Base-by-base conservation (phyloP, 2,329 filamentous ascomycete species). In the Metarhizium album region DNA sequence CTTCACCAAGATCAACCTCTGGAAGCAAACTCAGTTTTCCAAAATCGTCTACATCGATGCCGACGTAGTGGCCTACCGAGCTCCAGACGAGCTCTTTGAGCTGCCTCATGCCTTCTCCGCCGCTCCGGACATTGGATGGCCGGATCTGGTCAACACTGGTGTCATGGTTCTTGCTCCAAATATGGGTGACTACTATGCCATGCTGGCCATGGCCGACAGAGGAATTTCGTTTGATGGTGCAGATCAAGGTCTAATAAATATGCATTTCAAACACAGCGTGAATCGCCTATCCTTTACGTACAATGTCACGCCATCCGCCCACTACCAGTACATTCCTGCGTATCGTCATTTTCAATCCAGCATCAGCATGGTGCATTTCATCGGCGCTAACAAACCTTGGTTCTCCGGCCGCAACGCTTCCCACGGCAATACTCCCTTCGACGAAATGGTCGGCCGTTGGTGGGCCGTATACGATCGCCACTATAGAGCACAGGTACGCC, bases 101-200 rank as follows among this genome's bases (percentile, higher is more conserved):
- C 65, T 83, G 23, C 62, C 71, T 4, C 70, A 80, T 46, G 63
- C 74, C 49, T 84, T 84, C 63, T 78, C 80, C 40, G 82, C 93
- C 2, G 90, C 87, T 11, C 90, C 93, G 31, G 93, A 98, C 67
- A 90, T 97, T 60, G 93, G 93, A 59, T 98, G 93, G 93, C 93
- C 93, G 33, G 93, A 98, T 70, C 80, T 90, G 54, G 97, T 97
- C 81, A 98, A 98, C 70, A 90, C 87, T n/a, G 93, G 93, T 62
- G 82, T 98, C 59, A 94, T 98, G 89, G 89, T 90, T 35, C 70
- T 98, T 53, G 84, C 78, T 16, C 93, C 93, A 33, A 86, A 91
- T 68, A 74, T 90, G 78, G 86, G 84, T 52, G 90, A 95, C 58
- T 97, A 90, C 69, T 84, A 89, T 69, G 86, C 88, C 42, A 76